Evolutionary conservation across 495 filamentous ascomycete species (phyloP), one percentile per base, ranked within the genome.

Genomic region (Parachaetomium inaequale): DNA sequence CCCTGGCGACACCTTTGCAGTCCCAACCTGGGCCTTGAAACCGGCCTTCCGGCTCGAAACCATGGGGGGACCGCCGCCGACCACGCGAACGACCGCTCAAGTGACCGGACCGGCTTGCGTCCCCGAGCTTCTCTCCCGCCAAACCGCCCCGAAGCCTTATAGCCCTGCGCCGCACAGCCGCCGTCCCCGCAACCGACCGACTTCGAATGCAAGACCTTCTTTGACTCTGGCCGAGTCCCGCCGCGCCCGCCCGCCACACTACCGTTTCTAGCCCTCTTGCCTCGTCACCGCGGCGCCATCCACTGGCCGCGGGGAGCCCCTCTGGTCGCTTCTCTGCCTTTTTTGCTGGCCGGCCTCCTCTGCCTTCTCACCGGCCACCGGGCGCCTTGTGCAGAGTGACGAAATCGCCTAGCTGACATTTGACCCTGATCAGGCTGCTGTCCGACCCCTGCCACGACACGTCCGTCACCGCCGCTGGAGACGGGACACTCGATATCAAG

Each of bases 341-440:
- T 15, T 51, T 34, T 46, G n/a, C 58, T 29, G n/a, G 58, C 49
- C 49, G 23, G 25, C 50, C 40, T 32, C 10, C 36, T 53, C 17
- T 45, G 58, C 38, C 47, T 60, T 53, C 19, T 65, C 54, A 51
- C 57, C 43, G 58, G 61, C 58, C 36, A 62, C 43, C 53, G 32
- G 29, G 40, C 49, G 28, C 55, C 63, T 32, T 61, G 63, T 66
- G 55, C 64, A 59, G 62, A 57, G 63, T 69, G 70, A 71, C 69
- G 14, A 62, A 61, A 49, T 58, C 62, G 55, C 49, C 49, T 32
- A 36, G 70, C 71, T 74, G 67, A 74, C 71, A 66, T 62, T 65
- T 70, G 62, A 67, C 69, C 64, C 59, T 58, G 19, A 57, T 28
- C 63, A 73, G 71, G 58, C 69, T 72, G 64, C 65, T 65, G 65